Evolutionary conservation across 352 stramenopile genomes (phyloP).

Genomic region (Phytophthora lateralis): DNA sequence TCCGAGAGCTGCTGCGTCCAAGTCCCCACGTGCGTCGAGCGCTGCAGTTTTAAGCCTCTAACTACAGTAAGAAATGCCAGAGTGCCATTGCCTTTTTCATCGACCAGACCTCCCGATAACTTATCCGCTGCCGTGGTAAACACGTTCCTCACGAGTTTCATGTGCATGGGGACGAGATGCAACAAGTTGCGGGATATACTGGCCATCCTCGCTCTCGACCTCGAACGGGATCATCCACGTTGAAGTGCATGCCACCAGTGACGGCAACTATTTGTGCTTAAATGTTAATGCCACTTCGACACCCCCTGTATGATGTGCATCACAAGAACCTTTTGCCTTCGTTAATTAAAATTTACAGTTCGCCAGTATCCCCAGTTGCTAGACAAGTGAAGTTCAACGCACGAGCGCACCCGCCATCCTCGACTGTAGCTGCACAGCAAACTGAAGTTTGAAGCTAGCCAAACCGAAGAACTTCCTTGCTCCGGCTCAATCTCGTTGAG

Average conservation of each 20-base stretch:
- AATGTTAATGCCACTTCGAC: neutral
- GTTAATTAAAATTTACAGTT: no score
- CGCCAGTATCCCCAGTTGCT: no score
- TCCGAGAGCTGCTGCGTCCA: slow-evolving; percentile 29
- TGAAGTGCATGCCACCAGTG: neutral
- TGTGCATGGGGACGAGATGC: neutral
- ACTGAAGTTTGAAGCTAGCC: neutral
- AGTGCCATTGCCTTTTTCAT: neutral
- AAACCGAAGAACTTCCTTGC: neutral
- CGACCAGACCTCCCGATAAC: neutral
- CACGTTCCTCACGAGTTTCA: neutral
- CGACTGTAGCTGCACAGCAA: neutral
- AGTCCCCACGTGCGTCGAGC: slow-evolving; percentile 34
- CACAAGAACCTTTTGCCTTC: neutral
- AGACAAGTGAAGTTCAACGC: no score
- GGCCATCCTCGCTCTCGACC: no score
- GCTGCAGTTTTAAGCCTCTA: slow-evolving; percentile 27
- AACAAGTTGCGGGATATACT: neutral
- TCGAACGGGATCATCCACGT: neutral
- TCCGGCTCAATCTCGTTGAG: neutral
- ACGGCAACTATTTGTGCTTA: neutral
- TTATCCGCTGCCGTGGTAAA: neutral
- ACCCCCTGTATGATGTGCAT: slow-evolving; percentile 4
- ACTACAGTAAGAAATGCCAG: neutral
- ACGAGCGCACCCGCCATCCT: no score